Percentiles rank a stretch among this genome's conserved stretches.
phyloP scores from a whole-genome alignment of 495 filamentous ascomycete genomes.

The Aspergillus panamensis region DNA sequence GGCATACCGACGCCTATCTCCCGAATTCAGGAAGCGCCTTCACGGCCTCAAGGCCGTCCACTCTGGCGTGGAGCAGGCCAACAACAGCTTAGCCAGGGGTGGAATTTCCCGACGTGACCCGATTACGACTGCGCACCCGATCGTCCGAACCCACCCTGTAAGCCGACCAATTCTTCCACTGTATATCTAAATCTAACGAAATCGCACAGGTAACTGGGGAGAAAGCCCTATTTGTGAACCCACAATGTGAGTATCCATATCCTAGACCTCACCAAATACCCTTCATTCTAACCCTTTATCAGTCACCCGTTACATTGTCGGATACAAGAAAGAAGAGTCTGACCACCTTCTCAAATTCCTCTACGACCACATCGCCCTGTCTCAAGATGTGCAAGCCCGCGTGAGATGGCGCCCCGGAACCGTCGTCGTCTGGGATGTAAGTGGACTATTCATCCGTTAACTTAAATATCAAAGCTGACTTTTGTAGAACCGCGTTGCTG shows the following conservation, averaged over 20 bases:
- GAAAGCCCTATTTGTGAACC: slow-evolving; percentile 83
- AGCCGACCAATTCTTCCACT: slow-evolving; percentile 36
- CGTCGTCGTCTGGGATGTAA: slow-evolving; percentile 61
- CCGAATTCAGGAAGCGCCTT: slow-evolving; percentile 53
- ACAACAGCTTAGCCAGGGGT: slow-evolving; percentile 45
- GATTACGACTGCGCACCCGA: slow-evolving; percentile 52
- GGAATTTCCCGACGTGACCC: slow-evolving; percentile 54
- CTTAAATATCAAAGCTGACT: slow-evolving; percentile 7
- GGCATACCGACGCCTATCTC: slow-evolving; percentile 55
- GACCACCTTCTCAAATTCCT: slow-evolving; percentile 63
- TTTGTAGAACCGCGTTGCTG: slow-evolving; percentile 63
- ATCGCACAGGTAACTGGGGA: slow-evolving; percentile 49
- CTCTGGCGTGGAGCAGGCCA: slow-evolving; percentile 53
- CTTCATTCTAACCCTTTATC: background rate
- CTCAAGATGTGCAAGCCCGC: slow-evolving; percentile 56
- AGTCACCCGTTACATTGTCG: slow-evolving; percentile 60
- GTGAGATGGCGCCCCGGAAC: slow-evolving; percentile 56
- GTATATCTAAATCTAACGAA: slow-evolving; percentile 28
- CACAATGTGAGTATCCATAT: slow-evolving; percentile 61
- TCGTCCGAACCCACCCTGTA: slow-evolving; percentile 60
- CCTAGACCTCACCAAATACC: slow-evolving; percentile 4
- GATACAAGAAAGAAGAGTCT: slow-evolving; percentile 66
- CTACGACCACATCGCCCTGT: slow-evolving; percentile 59
- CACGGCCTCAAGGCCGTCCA: slow-evolving; percentile 59
- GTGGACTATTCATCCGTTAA: slow-evolving; percentile 14